Base-by-base conservation (phyloP, 306 rosid genomes). In the Vigna radiata region DNA sequence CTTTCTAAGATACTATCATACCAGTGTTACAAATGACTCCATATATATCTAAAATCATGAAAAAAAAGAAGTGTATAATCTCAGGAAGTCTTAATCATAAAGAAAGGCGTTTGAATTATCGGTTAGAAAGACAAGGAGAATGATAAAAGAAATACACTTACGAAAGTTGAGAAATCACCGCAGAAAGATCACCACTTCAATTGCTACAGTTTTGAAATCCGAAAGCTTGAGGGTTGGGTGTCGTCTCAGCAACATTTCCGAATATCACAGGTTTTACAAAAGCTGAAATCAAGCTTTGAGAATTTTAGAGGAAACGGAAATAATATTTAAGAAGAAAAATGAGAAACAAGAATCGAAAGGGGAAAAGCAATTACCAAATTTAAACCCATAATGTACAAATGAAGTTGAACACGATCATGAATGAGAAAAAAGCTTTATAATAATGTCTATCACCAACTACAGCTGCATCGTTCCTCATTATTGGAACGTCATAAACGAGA, bases 381-480 rank as follows among this genome's bases (percentile, higher is more conserved):
- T 84, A 93, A 84, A 75, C 67, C 86, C 77, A 87, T 31, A 56
- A 87, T 25, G 61, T 77, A 65, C 86, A 82, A 73, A 89, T 71
- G 72, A 89, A 84, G 82, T 75, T 68, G 5, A 76, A 80, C 14
- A 81, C 53, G 47, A 76, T 9, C 19, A 73, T 27, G 50, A 78
- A 49, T 18, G 88, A 27, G 53, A 76, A 84, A 78, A 75, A 62
- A 1, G 59, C 19, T 63, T 75, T 65, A 41, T 70, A 72, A 41
- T 68, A 72, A 65, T 77, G 73, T 66, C 72, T 71, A 17, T 77
- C 46, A 16, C 59, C 72, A 10, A 85, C n/a, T 1, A 81, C 81
- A 21, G 47, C 79, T 64, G 81, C 94, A 77, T 70, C 77, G 65
- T 84, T 89, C 54, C 77, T 88, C 43, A 90, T 75, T 56, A 91